Base-by-base conservation (phyloP, 2,329 filamentous ascomycete genomes). In the Sordariomycetes sp. region DNA sequence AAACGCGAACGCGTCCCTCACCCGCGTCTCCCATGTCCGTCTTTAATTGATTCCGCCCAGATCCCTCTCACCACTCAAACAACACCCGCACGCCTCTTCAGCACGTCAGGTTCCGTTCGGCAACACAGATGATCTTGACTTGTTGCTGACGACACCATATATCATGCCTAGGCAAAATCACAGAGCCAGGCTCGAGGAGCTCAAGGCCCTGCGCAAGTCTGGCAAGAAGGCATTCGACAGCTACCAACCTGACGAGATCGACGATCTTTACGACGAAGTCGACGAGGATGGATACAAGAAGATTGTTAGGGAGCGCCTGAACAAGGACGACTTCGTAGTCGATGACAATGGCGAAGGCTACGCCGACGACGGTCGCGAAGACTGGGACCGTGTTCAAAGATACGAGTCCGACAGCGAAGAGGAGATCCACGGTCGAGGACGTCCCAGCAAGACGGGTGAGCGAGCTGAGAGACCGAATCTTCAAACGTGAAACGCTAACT, bases 291-390 rank as follows among this genome's bases (percentile, higher is more conserved):
- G 85, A 33, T 98, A 98, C 69, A 95, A 95, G 66, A 93, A 93
- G 57, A 82, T 96, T 45, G 87, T 98, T 11, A 77, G 92, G 27
- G 78, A 82, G 36, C 81, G 92, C 30, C 69, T 98, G 33, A 85
- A 96, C 52, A 72, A 94, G 50, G 92, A 98, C 49, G 92, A 98
- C 62, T 98, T 98, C 51, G 90, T 98, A 34, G 88, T 98, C 39
- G 92, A 96, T 64, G 92, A 98, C 63, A 94, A 95, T 64, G 90
- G 90, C 51, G 86, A 90, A 54, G 90, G 92, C 24, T 98, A 98
- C 51, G 90, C 86, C 44, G 90, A 96, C 55, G 92, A 96, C 53
- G 92, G 92, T 40, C 81, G 92, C 36, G 88, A 94, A 61, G 92
- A 96, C 48, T 90, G 90, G 88, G 79, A 90, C 58, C 75, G 82